phyloP scores from a whole-genome alignment of 208 protist species.

The Wallacemonas collosoma region DNA sequence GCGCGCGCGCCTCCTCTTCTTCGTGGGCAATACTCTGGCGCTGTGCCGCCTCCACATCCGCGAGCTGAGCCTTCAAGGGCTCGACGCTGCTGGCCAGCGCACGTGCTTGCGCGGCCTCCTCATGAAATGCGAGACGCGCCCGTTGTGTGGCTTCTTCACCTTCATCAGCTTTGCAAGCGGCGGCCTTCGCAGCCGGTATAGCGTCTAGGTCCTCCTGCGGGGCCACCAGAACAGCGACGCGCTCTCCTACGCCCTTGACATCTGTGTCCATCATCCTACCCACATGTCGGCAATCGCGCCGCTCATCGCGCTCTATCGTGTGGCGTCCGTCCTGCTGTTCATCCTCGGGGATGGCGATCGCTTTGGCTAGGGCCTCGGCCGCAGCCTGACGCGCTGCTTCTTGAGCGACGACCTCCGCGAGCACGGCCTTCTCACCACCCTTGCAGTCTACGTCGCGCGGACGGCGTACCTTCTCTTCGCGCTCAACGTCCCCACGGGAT shows the following conservation, averaged over 20 bases:
- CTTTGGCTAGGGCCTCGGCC: background rate
- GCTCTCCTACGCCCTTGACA: background rate
- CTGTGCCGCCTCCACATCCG: background rate
- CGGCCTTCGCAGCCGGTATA: background rate
- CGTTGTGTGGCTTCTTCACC: conserved; percentile 9
- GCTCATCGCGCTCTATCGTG: conserved; percentile 12
- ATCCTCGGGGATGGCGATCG: background rate
- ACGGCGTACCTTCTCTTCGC: background rate
- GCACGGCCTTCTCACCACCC: conserved; percentile 5
- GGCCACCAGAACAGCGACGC: background rate
- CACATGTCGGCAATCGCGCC: conserved; percentile 9
- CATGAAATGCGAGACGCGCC: background rate
- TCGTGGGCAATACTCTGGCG: background rate
- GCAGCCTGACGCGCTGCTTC: conserved; percentile 14
- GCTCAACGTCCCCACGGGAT: background rate
- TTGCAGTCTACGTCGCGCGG: background rate
- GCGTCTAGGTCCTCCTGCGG: background rate
- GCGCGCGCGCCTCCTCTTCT: conserved; percentile 8
- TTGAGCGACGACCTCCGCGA: conserved; percentile 13
- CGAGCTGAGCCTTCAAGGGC: background rate
- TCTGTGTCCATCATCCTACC: conserved; percentile 3
- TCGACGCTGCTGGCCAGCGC: conserved; percentile 8
- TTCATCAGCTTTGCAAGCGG: conserved; percentile 4
- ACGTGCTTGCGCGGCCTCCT: background rate
- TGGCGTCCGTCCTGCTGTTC: conserved; percentile 8